These are phyloP conservation scores for Artomyces pyxidatus DNA, from an alignment of 768 basidiomycete species.

Conservation along the genomic window DNA sequence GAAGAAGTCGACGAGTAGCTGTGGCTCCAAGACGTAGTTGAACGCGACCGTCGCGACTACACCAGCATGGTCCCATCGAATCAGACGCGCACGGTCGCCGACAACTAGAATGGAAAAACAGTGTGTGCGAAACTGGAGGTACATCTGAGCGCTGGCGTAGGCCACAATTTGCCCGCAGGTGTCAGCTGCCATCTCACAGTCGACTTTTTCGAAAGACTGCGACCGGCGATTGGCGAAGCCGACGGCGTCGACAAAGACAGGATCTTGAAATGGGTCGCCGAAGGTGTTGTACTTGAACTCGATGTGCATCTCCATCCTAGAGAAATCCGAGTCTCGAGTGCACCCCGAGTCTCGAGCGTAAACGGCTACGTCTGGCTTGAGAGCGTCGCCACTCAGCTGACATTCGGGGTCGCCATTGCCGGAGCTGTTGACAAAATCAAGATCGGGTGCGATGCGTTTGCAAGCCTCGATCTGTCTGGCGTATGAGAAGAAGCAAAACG, in stretches of 20 bases:
- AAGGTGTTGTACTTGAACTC: not conserved
- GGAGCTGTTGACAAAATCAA: too few species aligned
- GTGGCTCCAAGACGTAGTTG: not conserved
- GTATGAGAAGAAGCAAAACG: too few species aligned
- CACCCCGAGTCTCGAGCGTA: not conserved
- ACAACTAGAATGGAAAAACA: not conserved
- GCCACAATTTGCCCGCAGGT: not conserved
- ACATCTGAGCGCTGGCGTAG: not conserved
- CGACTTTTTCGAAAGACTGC: not conserved
- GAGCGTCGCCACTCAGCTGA: too few species aligned
- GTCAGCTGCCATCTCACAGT: not conserved
- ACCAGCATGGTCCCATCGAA: conserved; percentile 2
- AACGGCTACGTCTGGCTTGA: not conserved
- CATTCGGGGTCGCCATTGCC: too few species aligned
- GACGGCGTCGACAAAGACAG: not conserved
- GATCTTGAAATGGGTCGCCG: not conserved
- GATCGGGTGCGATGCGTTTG: too few species aligned
- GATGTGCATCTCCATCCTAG: not conserved
- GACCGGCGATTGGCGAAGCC: too few species aligned
- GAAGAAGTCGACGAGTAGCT: conserved; percentile 1
- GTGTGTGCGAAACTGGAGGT: not conserved
- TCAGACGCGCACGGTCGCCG: not conserved
- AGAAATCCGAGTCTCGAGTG: not conserved
- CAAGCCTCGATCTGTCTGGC: too few species aligned
- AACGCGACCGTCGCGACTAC: not conserved